These are phyloP conservation scores for Yamadazyma atmosphaerica DNA, from an alignment of 1,139 yeast genomes.

Conservation along the genomic window DNA sequence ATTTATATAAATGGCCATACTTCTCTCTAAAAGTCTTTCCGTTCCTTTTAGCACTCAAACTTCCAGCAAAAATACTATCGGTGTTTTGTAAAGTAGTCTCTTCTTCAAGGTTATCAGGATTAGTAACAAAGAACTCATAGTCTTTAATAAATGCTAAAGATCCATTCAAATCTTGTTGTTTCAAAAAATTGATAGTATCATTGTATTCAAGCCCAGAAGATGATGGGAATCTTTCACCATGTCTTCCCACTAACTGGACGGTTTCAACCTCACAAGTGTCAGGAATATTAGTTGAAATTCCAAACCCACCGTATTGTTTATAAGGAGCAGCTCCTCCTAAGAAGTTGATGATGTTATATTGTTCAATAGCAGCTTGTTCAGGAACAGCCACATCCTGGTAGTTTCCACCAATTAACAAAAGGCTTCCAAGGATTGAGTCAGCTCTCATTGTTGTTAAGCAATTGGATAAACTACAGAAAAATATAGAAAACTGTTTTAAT, in stretches of 20 bases:
- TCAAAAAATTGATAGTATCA: conserved; percentile 15
- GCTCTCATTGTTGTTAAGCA: conserved; percentile 2
- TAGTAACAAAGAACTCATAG: conserved; percentile 32
- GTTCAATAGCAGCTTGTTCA: conserved; percentile 12
- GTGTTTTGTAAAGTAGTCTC: conserved; percentile 33
- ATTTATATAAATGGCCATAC: conserved; percentile 29
- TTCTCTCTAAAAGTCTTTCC: conserved; percentile 35
- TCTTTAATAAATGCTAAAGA: conserved; percentile 32
- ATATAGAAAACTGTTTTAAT: not conserved
- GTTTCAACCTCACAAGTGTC: conserved; percentile 57
- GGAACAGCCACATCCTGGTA: conserved; percentile 7
- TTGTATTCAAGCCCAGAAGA: conserved; percentile 27
- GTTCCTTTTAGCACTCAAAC: conserved; percentile 32
- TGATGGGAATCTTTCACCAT: conserved; percentile 72
- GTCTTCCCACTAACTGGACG: conserved; percentile 64
- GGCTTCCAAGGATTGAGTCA: conserved; percentile 1
- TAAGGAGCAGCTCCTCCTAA: conserved; percentile 53
- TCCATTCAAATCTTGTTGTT: conserved; percentile 23
- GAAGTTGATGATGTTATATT: conserved; percentile 42
- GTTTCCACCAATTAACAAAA: conserved; percentile 3
- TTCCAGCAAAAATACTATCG: conserved; percentile 29
- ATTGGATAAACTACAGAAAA: no score
- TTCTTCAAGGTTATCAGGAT: conserved; percentile 25
- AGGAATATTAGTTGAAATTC: conserved; percentile 50
- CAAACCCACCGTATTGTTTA: conserved; percentile 44